A percentile compares a stretch with the other conserved stretches of the same genome.
These are phyloP conservation scores for Ustilago xerochloae DNA, from an alignment of 1,284 basidiomycete genomes.

Conservation along the genomic window DNA sequence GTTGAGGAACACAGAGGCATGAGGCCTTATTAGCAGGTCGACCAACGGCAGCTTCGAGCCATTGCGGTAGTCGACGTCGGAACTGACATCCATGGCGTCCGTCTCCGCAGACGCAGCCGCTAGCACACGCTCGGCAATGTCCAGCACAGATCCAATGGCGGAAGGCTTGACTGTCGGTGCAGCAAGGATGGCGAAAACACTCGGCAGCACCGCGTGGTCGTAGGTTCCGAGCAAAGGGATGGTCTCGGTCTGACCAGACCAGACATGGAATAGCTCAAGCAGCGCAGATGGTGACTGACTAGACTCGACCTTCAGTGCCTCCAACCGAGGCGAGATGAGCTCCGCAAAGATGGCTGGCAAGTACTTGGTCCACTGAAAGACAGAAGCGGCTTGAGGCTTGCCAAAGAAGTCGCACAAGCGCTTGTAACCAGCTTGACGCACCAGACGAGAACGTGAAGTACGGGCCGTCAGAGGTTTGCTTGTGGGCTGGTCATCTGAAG, in stretches of 20 bases:
- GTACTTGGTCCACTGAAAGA: conserved; percentile 82
- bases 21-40: conserved; percentile 75
- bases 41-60: conserved; percentile 20
- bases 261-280: conserved; percentile 84
- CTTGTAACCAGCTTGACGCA: conserved; percentile 86
- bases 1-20: conserved; percentile 80
- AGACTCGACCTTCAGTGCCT: conserved; percentile 82
- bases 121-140: conserved; percentile 83
- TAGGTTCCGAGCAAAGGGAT: conserved; percentile 77
- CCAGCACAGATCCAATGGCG: conserved; percentile 84
- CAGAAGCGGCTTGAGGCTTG: conserved; percentile 57
- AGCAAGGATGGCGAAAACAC: conserved; percentile 83
- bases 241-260: conserved; percentile 77
- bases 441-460: conserved; percentile 66
- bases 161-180: conserved; percentile 86
- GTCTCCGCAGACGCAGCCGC: conserved; percentile 43
- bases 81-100: conserved; percentile 25
- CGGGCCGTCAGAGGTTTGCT: conserved; percentile 28
- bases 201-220: conserved; percentile 78
- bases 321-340: conserved; percentile 85
- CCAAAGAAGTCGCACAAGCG: conserved; percentile 90
- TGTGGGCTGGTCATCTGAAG: neutral
- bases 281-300: conserved; percentile 91
- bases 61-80: conserved; percentile 17
- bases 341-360: conserved; percentile 77